Evolutionary conservation across 1,284 basidiomycete genomes (phyloP).

Genomic region (Ustilago tritici): DNA sequence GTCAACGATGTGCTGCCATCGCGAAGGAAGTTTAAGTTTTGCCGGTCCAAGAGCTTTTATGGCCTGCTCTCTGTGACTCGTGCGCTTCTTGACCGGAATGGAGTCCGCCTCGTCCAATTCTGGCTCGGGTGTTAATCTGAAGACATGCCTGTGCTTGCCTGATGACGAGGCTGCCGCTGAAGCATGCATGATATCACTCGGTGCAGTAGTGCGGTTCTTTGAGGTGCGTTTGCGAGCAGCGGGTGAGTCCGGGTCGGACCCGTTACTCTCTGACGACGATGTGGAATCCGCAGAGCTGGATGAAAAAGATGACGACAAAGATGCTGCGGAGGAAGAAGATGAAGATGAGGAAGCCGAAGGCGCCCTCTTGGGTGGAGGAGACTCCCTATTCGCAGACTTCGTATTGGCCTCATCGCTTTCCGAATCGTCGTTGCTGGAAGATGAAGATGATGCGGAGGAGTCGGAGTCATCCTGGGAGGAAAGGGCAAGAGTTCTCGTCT

Average conservation of each 20-base stretch:
- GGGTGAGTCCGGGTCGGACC: conserved; percentile 13
- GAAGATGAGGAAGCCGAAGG: conserved; percentile 7
- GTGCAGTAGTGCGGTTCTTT: background rate
- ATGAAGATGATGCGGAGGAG: conserved; percentile 36
- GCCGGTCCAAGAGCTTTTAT: conserved; percentile 17
- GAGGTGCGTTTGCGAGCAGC: background rate
- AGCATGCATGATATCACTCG: background rate
- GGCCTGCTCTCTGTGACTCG: background rate
- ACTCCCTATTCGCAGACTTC: background rate
- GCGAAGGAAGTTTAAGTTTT: conserved; percentile 1
- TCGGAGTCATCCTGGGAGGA: conserved; percentile 37
- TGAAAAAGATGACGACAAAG: conserved; percentile 25
- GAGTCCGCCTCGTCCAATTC: background rate
- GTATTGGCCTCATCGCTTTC: background rate
- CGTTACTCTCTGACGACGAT: conserved; percentile 20
- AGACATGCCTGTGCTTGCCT: conserved; percentile 15
- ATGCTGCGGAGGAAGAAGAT: conserved; percentile 14
- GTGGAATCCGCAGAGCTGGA: conserved; percentile 15
- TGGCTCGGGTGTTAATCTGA: conserved; percentile 36
- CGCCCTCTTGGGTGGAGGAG: background rate
- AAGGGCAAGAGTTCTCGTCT: conserved; percentile 42
- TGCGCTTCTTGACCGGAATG: background rate
- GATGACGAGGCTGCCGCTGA: background rate
- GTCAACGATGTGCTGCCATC: conserved; percentile 36
- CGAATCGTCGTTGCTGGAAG: conserved; percentile 22